phyloP scores from a whole-genome alignment of 2,329 filamentous ascomycete species.

The Aspergillus pseudoviridinutans region DNA sequence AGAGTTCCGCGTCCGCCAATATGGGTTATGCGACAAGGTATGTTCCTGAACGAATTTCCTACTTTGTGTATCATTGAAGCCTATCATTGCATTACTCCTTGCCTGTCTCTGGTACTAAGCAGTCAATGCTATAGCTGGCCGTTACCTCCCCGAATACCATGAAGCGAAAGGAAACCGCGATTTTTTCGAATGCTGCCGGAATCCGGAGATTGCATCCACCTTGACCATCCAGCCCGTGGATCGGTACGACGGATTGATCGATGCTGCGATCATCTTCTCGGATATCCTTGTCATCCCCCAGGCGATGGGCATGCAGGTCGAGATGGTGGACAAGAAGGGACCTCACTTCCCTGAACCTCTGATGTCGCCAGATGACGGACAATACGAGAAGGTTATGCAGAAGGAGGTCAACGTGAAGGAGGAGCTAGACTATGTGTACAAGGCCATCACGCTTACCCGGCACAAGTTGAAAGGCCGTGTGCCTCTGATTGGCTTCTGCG shows the following conservation, averaged over 20 bases:
- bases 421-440: conserved; percentile 91
- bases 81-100: neutral
- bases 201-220: conserved; percentile 86
- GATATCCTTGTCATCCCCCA: conserved; percentile 98
- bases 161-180: conserved; percentile 85
- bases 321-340: conserved; percentile 97
- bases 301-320: conserved; percentile 96
- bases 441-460: conserved; percentile 86
- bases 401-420: conserved; percentile 77
- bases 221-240: conserved; percentile 93
- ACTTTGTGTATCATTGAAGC: neutral
- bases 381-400: conserved; percentile 74
- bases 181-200: conserved; percentile 97
- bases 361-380: conserved; percentile 70
- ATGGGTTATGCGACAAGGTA: conserved; percentile 99
- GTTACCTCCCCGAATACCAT: conserved; percentile 97
- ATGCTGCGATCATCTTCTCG: conserved; percentile 97
- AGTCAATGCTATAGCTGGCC: conserved; percentile 61
- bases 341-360: conserved; percentile 90
- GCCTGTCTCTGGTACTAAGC: neutral
- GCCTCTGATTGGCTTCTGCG: conserved; percentile 92
- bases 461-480: conserved; percentile 84
- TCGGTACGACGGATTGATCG: conserved; percentile 82
- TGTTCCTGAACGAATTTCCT: conserved; percentile 12
- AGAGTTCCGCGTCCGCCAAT: conserved; percentile 88